Evolutionary conservation across 257 asterid genomes (phyloP), one percentile per base, ranked within the genome.

Genomic region (Ehretia macrophylla): DNA sequence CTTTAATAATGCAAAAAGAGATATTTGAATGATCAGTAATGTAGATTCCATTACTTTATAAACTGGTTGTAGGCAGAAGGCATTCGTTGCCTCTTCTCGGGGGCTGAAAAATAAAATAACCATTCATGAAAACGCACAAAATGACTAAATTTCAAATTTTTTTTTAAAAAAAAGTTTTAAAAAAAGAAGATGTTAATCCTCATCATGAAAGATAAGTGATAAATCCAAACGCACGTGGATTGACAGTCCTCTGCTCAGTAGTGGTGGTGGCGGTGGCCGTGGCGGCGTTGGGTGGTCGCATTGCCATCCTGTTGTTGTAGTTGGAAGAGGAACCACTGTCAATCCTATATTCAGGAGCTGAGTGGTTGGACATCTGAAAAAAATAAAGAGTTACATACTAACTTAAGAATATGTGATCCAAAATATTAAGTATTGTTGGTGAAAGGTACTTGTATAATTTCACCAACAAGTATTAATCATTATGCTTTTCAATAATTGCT

Each of bases 31-130:
- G 55, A 60, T n/a, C 19, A 48, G 32, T 51, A 9, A 14, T 55
- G 50, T 48, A 32, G 14, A 52, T 54, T 16, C 52, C 51, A 48
- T 69, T 81, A 88, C 95, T 85, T 88, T 74, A 88, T 88, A 86
- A 88, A 88, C 78, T 88, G 96, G 72, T 88, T 88, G 80, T 88
- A 88, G 22, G 96, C 95, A 60, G 96, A 88, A 44, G 96, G 96
- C 35, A 88, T 90, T 42, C 96, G 80, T 71, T 85, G 95, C 69
- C 96, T 77, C 79, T 88, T 88, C 86, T 88, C 96, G 20, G 96
- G 96, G 59, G 96, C 96, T 88, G 95, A 40, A 49, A 72, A 50
- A 60, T 17, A 21, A 21, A 39, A 8, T n/a, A 17, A 11, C 22
- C 8, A 49, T 51, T n/a, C 18, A 48, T 46, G 21, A 37, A 3